Conservation (phyloP, 2,329 filamentous ascomycete species). For the Chaetomiaceae sp. region DNA sequence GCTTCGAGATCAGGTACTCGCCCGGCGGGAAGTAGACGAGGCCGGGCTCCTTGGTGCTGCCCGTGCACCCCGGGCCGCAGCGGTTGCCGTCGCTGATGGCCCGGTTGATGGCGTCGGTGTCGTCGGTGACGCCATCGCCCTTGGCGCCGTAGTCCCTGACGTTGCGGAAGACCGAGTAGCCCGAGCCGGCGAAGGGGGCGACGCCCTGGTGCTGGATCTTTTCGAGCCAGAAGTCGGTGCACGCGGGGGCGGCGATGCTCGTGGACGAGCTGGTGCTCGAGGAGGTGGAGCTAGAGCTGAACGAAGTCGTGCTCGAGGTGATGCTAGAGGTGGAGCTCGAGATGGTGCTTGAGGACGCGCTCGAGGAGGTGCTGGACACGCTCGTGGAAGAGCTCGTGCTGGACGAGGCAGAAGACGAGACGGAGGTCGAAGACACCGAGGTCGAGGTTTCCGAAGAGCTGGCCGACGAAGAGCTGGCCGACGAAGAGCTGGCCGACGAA, state of each 20-base stretch:
- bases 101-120: conserved; percentile 27
- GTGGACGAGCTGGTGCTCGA: neutral
- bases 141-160: conserved; percentile 28
- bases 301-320: neutral
- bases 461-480: too few species aligned
- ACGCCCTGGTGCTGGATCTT: conserved; percentile 27
- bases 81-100: conserved; percentile 26
- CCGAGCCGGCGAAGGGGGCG: conserved; percentile 23
- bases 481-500: too few species aligned
- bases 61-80: conserved; percentile 27
- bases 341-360: conserved; percentile 6
- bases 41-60: conserved; percentile 25
- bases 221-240: conserved; percentile 27
- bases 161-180: conserved; percentile 28
- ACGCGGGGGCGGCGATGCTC: conserved; percentile 15
- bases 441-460: too few species aligned
- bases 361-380: neutral
- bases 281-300: neutral
- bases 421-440: too few species aligned
- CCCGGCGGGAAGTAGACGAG: conserved; percentile 39
- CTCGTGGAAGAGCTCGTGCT: neutral
- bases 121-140: conserved; percentile 27
- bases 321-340: neutral
- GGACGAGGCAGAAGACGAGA: too few species aligned
- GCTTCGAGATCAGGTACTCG: conserved; percentile 64